Evolutionary conservation across 306 rosid species (phyloP).

Genomic region (Geum urbanum): DNA sequence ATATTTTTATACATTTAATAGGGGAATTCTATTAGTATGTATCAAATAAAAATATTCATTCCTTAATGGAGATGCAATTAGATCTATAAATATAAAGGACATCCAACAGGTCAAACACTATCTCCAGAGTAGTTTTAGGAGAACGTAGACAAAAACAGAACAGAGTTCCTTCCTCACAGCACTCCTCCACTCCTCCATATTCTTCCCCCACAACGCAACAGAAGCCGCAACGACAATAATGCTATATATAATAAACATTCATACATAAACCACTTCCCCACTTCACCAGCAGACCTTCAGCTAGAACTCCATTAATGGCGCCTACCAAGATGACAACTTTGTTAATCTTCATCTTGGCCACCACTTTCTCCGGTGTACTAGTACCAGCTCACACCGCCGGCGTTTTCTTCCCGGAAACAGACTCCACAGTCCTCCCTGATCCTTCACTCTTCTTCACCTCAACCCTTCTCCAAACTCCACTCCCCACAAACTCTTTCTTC

Average conservation of each 20-base stretch:
- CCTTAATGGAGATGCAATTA: no score
- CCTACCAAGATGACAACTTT: neutral
- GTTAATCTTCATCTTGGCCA: neutral
- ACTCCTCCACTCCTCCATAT: neutral
- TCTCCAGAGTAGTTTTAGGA: neutral
- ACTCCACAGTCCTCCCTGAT: conserved; percentile 65
- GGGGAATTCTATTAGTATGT: no score
- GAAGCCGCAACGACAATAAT: neutral
- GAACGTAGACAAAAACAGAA: neutral
- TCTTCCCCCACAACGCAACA: neutral
- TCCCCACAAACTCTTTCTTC: conserved; percentile 77
- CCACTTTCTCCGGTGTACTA: neutral
- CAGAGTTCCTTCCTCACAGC: neutral
- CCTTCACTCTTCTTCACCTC: conserved; percentile 55
- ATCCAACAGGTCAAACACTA: neutral
- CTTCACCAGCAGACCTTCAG: neutral
- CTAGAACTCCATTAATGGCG: neutral
- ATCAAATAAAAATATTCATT: no score
- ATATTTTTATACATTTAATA: no score
- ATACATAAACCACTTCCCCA: neutral
- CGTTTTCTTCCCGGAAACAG: conserved; percentile 44
- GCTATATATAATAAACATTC: neutral
- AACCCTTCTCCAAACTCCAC: conserved; percentile 47
- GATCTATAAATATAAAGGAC: no score
- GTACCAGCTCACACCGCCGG: neutral